Conservation (phyloP, 169 alveolate species). For the Cryptosporidium sp. region DNA sequence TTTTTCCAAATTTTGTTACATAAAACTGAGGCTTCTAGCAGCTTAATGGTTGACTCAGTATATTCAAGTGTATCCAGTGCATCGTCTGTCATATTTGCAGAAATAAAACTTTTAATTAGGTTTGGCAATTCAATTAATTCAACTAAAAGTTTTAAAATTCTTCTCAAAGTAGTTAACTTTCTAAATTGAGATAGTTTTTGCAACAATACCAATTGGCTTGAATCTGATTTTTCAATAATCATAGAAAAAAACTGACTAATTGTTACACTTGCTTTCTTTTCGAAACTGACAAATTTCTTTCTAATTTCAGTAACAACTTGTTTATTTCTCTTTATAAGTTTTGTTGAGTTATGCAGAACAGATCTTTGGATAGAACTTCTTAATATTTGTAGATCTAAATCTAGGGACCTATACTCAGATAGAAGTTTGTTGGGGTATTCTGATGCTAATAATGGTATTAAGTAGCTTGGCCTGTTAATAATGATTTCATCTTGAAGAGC, state of each 20-base stretch:
- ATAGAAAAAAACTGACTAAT: neutral
- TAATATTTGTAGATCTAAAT: slow-evolving; percentile 9
- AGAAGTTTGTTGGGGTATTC: slow-evolving; percentile 35
- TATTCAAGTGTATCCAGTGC: slow-evolving; percentile 66
- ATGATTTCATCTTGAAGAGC: neutral
- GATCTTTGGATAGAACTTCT: slow-evolving; percentile 3
- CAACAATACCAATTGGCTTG: neutral
- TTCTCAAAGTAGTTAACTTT: neutral
- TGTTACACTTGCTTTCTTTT: neutral
- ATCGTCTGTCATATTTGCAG: slow-evolving; percentile 63
- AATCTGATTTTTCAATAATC: neutral
- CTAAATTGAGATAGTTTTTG: slow-evolving; percentile 5
- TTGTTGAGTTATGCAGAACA: slow-evolving; percentile 34
- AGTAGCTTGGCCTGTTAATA: neutral
- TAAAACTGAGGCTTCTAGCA: slow-evolving; percentile 11
- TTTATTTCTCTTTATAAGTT: slow-evolving; percentile 28
- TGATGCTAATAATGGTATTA: slow-evolving; percentile 43
- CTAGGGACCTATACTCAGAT: slow-evolving; percentile 19
- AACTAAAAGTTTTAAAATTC: slow-evolving; percentile 7
- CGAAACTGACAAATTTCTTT: slow-evolving; percentile 15
- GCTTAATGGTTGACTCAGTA: slow-evolving; percentile 38
- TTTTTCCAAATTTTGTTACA: neutral
- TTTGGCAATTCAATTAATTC: slow-evolving; percentile 48
- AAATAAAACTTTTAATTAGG: slow-evolving; percentile 18
- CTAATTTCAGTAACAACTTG: slow-evolving; percentile 6